phyloP scores from a whole-genome alignment of 345 rosid species.

The Eutrema yunnanense region DNA sequence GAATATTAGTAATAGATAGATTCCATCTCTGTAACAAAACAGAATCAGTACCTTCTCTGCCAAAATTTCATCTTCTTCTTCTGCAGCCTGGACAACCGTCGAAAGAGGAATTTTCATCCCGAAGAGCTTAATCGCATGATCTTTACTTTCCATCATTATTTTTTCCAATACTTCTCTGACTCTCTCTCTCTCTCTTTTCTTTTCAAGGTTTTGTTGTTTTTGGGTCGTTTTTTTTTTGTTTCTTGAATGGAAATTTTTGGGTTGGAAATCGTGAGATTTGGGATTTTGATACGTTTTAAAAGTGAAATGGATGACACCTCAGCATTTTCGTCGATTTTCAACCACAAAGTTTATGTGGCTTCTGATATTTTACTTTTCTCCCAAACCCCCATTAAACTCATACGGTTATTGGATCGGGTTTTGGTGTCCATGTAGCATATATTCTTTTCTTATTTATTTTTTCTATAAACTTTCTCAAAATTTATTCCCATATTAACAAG shows the following conservation, averaged over 20 bases:
- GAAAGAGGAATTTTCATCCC: constrained; percentile 59
- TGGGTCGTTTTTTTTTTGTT: not conserved
- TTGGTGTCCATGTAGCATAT: not conserved
- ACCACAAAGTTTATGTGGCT: constrained; percentile 89
- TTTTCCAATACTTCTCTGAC: not conserved
- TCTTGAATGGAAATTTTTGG: not conserved
- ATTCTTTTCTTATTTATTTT: not conserved
- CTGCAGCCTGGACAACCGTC: constrained; percentile 3
- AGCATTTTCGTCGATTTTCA: constrained; percentile 41
- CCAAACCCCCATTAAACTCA: not conserved
- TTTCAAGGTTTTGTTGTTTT: not conserved
- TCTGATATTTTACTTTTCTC: constrained; percentile 36
- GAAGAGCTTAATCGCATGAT: constrained; percentile 67
- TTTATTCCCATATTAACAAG: not conserved
- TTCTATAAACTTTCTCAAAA: not conserved
- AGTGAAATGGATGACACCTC: constrained; percentile 60
- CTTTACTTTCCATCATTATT: constrained; percentile 40
- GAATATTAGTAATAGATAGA: not conserved
- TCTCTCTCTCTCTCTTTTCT: not conserved
- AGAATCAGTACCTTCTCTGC: constrained; percentile 45
- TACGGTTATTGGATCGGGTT: not conserved
- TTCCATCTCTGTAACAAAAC: not conserved
- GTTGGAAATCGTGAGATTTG: constrained; percentile 12
- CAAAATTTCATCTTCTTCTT: constrained; percentile 19
- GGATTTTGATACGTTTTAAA: constrained; percentile 58